Evolutionary conservation across 2,329 filamentous ascomycete genomes (phyloP).

Genomic region (Pestalotiopsis sp.): DNA sequence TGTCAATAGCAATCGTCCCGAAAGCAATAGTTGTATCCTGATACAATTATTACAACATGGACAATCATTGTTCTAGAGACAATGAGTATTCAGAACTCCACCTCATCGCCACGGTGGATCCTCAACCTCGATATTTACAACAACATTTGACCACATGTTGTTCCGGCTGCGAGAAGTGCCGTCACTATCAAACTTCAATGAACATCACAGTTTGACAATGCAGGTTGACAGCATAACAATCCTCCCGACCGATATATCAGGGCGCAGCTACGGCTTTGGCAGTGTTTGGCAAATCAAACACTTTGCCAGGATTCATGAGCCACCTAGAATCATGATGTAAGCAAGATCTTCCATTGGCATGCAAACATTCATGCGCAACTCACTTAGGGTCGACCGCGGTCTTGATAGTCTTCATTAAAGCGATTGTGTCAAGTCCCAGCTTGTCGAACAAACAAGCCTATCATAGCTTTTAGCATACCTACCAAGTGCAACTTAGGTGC

Average conservation of each 20-base stretch:
- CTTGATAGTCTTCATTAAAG: constrained; percentile 9
- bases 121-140: no score
- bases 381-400: constrained; percentile 9
- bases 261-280: neutral
- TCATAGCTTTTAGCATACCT: neutral
- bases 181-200: no score
- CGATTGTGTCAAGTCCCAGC: constrained; percentile 5
- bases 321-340: neutral
- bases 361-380: neutral
- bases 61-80: no score
- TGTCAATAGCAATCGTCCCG: no score
- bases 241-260: neutral
- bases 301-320: constrained; percentile 14
- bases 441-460: constrained; percentile 12
- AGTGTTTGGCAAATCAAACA: constrained; percentile 5
- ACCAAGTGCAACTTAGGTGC: neutral
- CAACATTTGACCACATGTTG: no score
- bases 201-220: no score
- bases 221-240: no score
- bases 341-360: neutral
- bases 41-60: no score
- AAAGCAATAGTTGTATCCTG: no score
- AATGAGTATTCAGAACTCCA: no score
- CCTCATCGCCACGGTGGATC: no score
- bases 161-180: no score